Base-by-base conservation (phyloP, 208 protist genomes). In the Leishmania tropica region DNA sequence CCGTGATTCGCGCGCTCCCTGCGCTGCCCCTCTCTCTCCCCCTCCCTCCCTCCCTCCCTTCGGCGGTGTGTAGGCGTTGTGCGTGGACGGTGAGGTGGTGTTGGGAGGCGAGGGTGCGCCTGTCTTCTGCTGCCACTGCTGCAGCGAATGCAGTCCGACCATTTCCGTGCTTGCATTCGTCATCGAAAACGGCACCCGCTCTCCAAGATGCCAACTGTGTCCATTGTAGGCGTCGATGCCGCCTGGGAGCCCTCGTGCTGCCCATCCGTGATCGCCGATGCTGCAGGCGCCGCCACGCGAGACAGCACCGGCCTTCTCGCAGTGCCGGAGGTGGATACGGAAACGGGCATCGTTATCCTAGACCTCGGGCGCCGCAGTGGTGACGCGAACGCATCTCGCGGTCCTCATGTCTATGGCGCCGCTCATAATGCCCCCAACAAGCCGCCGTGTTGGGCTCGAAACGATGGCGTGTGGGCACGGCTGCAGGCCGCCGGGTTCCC, bases 401-500 rank as follows among this genome's bases (percentile, higher is more conserved):
- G 15, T 7, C 15, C 71, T 37, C 28, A n/a, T 40, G 42, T 28
- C 35, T 15, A 21, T 28, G 8, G 48, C 37, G 5, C 56, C 45
- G 47, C n/a, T 37, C 1, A 2, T n/a, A 13, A 72, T n/a, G 21
- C 10, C 1, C 10, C 67, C 24, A 28, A 70, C 0, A 40, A 13
- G n/a, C 7, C 71, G 37, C 24, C 15, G 53, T 53, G 37, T 47
- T 5, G 54, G n/a, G 31, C n/a, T n/a, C 73, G 31, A 21, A 35
- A 42, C 54, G 8, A 35, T 17, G 35, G 37, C 5, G 62, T 71
- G 67, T 84, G 81, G 81, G 35, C 48, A 51, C 37, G 51, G 1
- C 45, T 84, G 54, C 24, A 72, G 6, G 47, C 21, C 5, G 47
- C 45, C 24, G 81, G 81, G 10, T 80, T 71, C n/a, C 81, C 81